Conservation (phyloP, 2,329 filamentous ascomycete species). For the Cryphonectria nitschkei region DNA sequence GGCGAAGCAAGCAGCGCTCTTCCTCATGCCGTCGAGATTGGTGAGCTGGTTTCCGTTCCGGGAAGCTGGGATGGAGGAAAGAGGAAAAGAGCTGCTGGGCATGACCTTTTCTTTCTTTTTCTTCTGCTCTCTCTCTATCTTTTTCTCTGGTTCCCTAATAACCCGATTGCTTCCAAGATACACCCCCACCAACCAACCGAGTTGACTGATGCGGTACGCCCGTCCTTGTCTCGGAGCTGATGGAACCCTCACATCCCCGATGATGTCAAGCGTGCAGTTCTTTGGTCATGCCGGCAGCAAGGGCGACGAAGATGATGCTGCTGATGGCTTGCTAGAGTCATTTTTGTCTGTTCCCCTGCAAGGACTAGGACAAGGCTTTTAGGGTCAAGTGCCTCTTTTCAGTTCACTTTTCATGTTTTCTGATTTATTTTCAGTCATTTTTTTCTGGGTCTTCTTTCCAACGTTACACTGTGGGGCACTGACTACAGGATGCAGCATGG, state of each 20-base stretch:
- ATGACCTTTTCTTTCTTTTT: not conserved
- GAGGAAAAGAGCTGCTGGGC: too few species aligned
- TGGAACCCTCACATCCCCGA: conserved; percentile 16
- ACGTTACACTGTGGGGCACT: not conserved
- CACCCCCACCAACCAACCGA: not conserved
- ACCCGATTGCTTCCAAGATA: not conserved
- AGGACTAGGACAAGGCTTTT: not conserved
- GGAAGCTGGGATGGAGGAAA: conserved; percentile 7
- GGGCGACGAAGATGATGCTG: conserved; percentile 1
- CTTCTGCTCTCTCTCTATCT: not conserved
- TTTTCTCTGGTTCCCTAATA: not conserved
- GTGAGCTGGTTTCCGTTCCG: conserved; percentile 21
- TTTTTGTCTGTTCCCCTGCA: not conserved
- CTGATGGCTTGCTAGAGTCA: not conserved
- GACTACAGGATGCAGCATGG: not conserved
- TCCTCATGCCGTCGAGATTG: conserved; percentile 7
- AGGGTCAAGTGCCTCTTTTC: not conserved
- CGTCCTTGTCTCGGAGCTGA: conserved; percentile 1
- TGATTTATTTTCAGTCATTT: not conserved
- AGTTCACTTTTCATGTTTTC: not conserved
- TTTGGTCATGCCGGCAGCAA: conserved; percentile 26
- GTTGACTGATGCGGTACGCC: not conserved
- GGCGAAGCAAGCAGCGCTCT: conserved; percentile 7
- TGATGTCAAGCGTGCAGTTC: conserved; percentile 27
- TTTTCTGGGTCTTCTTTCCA: not conserved